Base-by-base conservation (phyloP, 768 basidiomycete genomes). In the Amanita rimosa region DNA sequence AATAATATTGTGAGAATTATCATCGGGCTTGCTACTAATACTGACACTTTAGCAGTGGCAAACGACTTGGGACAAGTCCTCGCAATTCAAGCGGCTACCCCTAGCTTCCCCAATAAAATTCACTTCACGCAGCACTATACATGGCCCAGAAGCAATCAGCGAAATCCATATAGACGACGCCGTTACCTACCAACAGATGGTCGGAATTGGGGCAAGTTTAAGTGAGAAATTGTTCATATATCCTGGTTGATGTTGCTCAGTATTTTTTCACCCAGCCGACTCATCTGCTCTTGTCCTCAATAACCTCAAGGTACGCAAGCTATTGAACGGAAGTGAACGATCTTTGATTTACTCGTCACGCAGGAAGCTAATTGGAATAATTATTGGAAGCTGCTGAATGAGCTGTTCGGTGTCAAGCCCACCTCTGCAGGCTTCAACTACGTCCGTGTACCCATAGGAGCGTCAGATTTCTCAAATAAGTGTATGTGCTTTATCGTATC, bases 381-480 rank as follows among this genome's bases (percentile, higher is more conserved):
- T 56, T 88, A 88, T 56, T 76, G 74, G 70, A 62, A 65, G 6
- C 57, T 87, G 5, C 57, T 87, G 34, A 66, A 71, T 31, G 70
- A 76, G 52, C 70, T 84, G 54, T 87, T 85, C 57, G 65, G 75
- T 47, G 74, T 78, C 13, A 73, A 74, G 1, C 77, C 86, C 58
- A 78, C 71, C 0, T 69, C 75, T 4, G 84, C 85, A 19, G 85
- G 84, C 1, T 63, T 88, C 46, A 79, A 76, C 37, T 83, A 82
- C 55, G 62, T 88, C 44, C 76, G 85, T 9, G 67, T 87, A 34
- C 74, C 85, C 0, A 69, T 88, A 14, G 85, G 85, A 13, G 81
- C 85, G 3, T 74, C 81, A 2, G 85, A 87, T 62, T 87, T 87
- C 57, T 85, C 85, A 8, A 64, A 72, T 2, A 67, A 55, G 3